Evolutionary conservation across 805 yeast genomes (phyloP), one percentile per base, ranked within the genome.

Genomic region (Suhomyces sp.): DNA sequence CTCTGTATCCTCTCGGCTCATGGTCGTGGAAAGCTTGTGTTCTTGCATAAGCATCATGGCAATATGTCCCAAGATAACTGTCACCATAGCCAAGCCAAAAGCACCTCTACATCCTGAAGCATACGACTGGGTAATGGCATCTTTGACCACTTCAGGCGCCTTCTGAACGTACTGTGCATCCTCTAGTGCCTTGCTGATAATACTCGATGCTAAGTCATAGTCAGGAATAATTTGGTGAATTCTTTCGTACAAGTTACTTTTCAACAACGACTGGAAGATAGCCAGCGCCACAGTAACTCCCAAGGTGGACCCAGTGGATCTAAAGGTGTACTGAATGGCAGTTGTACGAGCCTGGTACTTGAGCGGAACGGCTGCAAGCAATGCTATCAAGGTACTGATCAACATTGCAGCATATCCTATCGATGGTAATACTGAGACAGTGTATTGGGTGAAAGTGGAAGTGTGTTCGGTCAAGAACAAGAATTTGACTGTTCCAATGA

Each of bases 301-400:
- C 46, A 89, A 68, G 0, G 94, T 87, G n/a, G 93, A 86, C 0
- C 96, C 96, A 0, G 91, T 85, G 8, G 93, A 85, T 61, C 96
- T 78, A 73, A 87, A 89, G 0, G 92, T 91, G 65, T 92, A 91
- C 62, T 89, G 96, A 52, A 92, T 87, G 0, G 96, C 88, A 0
- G 97, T 91, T 2, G 93, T 86, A 19, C 90, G 79, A 1, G 97
- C 96, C 67, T 89, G 96, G 61, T 77, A 80, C 48, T 80, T 77
- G 20, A 74, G 67, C 8, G 87, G 84, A 2, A 86, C 94, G 1
- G 94, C 81, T 0, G 94, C 85, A 49, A 89, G 86, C 67, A 89
- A 76, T 0, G 96, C 87, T 33, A 89, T 68, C 46, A 89, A 71
- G 0, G 92, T 83, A 2, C 87, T 81, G 0, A 96, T 89, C 54